phyloP scores from a whole-genome alignment of 2,329 filamentous ascomycete species.

The Alternaria triticimaculans region DNA sequence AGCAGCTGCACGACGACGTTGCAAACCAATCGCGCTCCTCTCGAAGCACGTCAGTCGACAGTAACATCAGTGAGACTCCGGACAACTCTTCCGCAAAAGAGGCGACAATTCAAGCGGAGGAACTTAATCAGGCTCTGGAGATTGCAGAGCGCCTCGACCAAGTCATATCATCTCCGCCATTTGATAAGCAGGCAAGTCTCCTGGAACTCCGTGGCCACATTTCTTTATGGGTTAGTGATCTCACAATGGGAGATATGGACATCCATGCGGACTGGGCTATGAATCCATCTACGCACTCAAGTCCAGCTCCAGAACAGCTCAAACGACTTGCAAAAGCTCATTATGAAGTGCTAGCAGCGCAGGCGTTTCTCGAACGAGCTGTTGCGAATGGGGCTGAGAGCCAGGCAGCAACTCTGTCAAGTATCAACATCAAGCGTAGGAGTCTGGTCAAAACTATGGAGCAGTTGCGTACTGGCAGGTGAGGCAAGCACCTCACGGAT shows the following conservation, averaged over 20 bases:
- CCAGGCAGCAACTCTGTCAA: conserved; percentile 21
- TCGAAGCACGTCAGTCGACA: conserved; percentile 21
- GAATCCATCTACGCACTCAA: conserved; percentile 5
- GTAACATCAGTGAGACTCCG: neutral
- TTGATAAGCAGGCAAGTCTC: conserved; percentile 70
- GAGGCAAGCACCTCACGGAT: neutral
- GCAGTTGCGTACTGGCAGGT: neutral
- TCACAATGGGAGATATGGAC: conserved; percentile 54
- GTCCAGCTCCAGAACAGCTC: conserved; percentile 14
- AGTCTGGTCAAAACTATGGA: conserved; percentile 2
- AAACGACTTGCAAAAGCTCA: conserved; percentile 21
- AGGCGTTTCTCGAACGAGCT: conserved; percentile 31
- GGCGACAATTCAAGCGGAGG: conserved; percentile 54
- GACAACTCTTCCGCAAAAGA: conserved; percentile 22
- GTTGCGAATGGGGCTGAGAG: conserved; percentile 25
- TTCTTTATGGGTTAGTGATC: conserved; percentile 75
- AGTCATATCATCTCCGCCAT: conserved; percentile 73
- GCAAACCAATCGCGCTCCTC: conserved; percentile 8
- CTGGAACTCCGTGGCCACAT: conserved; percentile 76
- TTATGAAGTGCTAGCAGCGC: conserved; percentile 32
- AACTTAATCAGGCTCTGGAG: conserved; percentile 65
- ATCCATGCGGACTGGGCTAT: conserved; percentile 25
- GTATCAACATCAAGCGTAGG: conserved; percentile 24
- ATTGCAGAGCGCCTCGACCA: conserved; percentile 75
- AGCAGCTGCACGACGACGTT: conserved; percentile 6